Evolutionary conservation across 305 asterid species (phyloP).

Genomic region (Fraxinus floribunda): DNA sequence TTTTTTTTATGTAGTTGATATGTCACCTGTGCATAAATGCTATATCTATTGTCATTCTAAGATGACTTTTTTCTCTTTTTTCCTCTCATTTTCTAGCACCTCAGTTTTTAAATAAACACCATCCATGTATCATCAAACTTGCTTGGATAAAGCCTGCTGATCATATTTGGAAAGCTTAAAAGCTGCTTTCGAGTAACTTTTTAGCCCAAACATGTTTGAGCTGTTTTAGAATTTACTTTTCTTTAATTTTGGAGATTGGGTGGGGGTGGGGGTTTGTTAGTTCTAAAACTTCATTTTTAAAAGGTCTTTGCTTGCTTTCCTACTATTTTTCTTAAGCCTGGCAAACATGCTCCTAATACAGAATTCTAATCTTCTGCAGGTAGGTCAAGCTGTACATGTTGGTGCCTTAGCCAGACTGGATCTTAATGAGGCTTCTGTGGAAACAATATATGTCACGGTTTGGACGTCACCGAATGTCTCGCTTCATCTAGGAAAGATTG

Average conservation of each 20-base stretch:
- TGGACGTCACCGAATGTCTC: constrained; percentile 78
- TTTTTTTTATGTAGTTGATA: not conserved
- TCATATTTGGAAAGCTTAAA: not conserved
- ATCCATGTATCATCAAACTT: constrained; percentile 1
- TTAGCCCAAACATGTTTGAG: not conserved
- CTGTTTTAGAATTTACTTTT: not conserved
- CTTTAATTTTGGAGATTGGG: not conserved
- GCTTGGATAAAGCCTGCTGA: not conserved
- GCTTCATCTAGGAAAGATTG: constrained; percentile 81
- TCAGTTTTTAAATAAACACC: not conserved
- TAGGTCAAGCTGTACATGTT: constrained; percentile 79
- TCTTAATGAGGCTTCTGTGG: constrained; percentile 70
- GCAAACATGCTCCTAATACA: constrained; percentile 12
- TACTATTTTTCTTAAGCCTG: not conserved
- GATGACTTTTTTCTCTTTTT: not conserved
- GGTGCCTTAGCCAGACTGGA: constrained; percentile 79
- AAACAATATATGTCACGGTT: constrained; percentile 73
- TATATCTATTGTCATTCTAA: not conserved
- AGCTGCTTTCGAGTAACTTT: not conserved
- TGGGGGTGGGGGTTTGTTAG: not conserved
- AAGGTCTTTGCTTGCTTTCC: not conserved
- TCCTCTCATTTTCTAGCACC: not conserved
- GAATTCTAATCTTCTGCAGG: constrained; percentile 43
- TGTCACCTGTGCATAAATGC: not conserved
- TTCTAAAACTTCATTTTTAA: not conserved